phyloP scores from a whole-genome alignment of 805 yeast genomes.

The Lipomyces spencermartinsiae region DNA sequence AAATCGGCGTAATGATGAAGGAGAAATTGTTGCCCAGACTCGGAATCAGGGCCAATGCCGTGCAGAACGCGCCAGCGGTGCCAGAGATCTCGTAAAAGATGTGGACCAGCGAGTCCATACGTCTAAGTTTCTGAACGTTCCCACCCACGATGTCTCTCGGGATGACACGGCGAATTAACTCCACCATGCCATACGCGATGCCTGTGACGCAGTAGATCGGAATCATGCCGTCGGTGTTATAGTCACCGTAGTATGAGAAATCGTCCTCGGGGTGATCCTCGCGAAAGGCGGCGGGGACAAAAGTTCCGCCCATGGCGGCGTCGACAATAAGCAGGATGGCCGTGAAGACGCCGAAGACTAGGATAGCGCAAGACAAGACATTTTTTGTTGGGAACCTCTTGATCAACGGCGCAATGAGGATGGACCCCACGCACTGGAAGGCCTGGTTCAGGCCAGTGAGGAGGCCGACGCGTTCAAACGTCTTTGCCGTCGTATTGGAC shows the following conservation, averaged over 20 bases:
- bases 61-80: not conserved
- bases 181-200: not conserved
- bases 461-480: slow-evolving; percentile 1
- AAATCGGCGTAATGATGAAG: not conserved
- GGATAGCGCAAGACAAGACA: not conserved
- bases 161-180: not conserved
- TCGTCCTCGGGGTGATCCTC: not conserved
- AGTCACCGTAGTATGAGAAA: not conserved
- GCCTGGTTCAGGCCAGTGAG: not conserved
- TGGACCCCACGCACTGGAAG: not conserved
- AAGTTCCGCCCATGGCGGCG: not conserved
- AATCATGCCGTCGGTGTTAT: not conserved
- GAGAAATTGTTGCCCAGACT: not conserved
- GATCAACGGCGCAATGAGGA: not conserved
- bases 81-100: too few species aligned
- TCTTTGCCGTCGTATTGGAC: not conserved
- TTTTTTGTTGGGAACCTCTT: not conserved
- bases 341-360: not conserved
- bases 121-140: not conserved
- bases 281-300: not conserved
- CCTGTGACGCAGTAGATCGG: slow-evolving; percentile 5
- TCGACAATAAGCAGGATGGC: slow-evolving; percentile 2
- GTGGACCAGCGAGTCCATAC: too few species aligned
- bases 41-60: not conserved
- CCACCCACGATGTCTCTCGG: slow-evolving; percentile 1